A percentile compares a stretch with the other conserved stretches of the same genome.
Evolutionary conservation across 176 grass and related monocot genomes (phyloP).

Genomic region (Elymus sibiricus): DNA sequence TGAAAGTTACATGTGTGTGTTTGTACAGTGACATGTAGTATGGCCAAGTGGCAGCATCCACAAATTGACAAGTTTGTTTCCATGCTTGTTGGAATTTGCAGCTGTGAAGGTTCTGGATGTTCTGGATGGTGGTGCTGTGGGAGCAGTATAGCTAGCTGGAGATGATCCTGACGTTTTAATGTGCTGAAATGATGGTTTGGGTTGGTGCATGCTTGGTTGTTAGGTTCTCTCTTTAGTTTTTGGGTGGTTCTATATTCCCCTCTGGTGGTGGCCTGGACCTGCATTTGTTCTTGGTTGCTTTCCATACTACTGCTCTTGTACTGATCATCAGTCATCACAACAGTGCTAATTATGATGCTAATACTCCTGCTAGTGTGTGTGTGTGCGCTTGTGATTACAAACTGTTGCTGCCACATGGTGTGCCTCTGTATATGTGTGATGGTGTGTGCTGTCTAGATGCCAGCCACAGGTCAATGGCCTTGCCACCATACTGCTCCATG

Average conservation of each 20-base stretch:
- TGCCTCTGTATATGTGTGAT: neutral
- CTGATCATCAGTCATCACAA: slow-evolving; percentile 13
- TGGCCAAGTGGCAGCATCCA: slow-evolving; percentile 2
- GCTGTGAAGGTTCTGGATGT: slow-evolving; percentile 37
- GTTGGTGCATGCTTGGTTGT: slow-evolving; percentile 45
- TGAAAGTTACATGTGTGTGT: slow-evolving; percentile 2
- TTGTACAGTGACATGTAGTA: slow-evolving; percentile 1
- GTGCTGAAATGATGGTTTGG: slow-evolving; percentile 45
- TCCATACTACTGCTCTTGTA: slow-evolving; percentile 20
- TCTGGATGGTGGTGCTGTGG: slow-evolving; percentile 12
- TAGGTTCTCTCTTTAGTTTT: slow-evolving; percentile 30
- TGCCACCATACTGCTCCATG: slow-evolving; percentile 22
- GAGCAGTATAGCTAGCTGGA: slow-evolving; percentile 12
- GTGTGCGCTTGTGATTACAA: slow-evolving; percentile 29
- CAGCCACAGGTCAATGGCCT: slow-evolving; percentile 33
- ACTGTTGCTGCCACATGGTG: slow-evolving; percentile 25
- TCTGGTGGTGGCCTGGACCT: neutral
- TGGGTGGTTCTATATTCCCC: neutral
- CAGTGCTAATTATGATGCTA: slow-evolving; percentile 31
- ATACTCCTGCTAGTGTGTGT: slow-evolving; percentile 3
- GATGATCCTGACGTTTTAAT: slow-evolving; percentile 17
- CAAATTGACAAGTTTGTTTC: slow-evolving; percentile 28
- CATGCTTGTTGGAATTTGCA: slow-evolving; percentile 38
- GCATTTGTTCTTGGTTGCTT: slow-evolving; percentile 37
- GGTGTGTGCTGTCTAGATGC: neutral